Evolutionary conservation across 768 basidiomycete species (phyloP).

Genomic region (Tulasnella sp.): DNA sequence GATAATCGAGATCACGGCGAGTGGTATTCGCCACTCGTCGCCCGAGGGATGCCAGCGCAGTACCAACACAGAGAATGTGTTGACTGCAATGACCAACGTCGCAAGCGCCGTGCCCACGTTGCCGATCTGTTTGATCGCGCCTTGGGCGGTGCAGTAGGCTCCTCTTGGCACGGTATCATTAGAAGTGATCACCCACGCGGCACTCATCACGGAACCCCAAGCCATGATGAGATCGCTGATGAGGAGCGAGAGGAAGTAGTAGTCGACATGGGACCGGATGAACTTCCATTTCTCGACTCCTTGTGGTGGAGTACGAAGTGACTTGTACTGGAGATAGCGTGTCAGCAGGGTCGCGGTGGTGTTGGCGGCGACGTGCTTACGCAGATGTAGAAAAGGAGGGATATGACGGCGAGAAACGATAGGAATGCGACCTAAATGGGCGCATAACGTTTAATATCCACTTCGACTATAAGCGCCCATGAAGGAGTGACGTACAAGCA

Average conservation of each 20-base stretch:
- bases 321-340: background rate
- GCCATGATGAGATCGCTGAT: slow-evolving; percentile 2
- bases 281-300: background rate
- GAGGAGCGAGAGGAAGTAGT: slow-evolving; percentile 7
- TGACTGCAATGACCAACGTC: slow-evolving; percentile 33
- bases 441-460: background rate
- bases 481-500: too few relatives aligned
- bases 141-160: too few relatives aligned
- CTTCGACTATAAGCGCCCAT: too few relatives aligned
- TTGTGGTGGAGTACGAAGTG: background rate
- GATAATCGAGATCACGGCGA: slow-evolving; percentile 27
- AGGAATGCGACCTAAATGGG: background rate
- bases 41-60: slow-evolving; percentile 25
- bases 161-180: background rate
- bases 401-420: background rate
- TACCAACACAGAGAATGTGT: slow-evolving; percentile 32
- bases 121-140: slow-evolving; percentile 30
- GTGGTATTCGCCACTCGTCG: slow-evolving; percentile 26
- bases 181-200: background rate
- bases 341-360: background rate
- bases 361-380: background rate
- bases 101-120: too few relatives aligned
- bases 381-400: background rate
- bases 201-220: slow-evolving; percentile 1
- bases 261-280: too few relatives aligned